Base-by-base conservation (phyloP, 208 protist species). In the Leishmania turanica region DNA sequence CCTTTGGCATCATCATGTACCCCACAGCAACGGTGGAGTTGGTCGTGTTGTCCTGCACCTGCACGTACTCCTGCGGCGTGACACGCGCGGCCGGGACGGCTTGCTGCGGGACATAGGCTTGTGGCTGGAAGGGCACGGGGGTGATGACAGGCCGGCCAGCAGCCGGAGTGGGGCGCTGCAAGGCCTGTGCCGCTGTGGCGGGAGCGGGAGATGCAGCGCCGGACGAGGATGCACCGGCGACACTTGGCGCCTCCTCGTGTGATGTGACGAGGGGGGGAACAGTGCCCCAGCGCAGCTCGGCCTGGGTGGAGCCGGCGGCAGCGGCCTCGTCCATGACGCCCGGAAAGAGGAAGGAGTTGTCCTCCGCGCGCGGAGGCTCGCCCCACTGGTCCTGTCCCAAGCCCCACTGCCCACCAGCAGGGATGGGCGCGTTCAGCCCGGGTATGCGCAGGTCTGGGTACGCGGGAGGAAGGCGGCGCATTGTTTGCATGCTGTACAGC, bases 401-500 rank as follows among this genome's bases (percentile, higher is more conserved):
- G 15, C 98, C 98, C 87, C 96, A 99, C 86, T 92, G 88, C 42
- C 96, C 97, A n/a, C 98, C 98, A n/a, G 92, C 86, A 0, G 99
- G 99, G 47, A 99, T 99, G 0, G 99, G 99, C 21, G 99, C 98
- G 88, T 99, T 99, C 3, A 99, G 91, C 42, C 99, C 99, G 0
- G 99, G 97, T 31, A 99, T 98, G 68, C 98, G 98, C 45, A 99
- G 88, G 49, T 95, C 92, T 1, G 99, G 99, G 87, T 99, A 99
- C 4, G 98, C 98, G 3, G 99, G 99, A 13, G 99, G 99, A 47
- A 99, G 97, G 19, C 99, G 99, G 3, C 99, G 99, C 90, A 99
- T 98, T 31, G 91, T 86, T 93, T 99, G 99, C 99, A 99, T 99
- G 85, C 98, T 97, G 84, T 99, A 99, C 17, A 99, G 92, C 99